A percentile compares a stretch with the other conserved stretches of the same genome.
phyloP scores from a whole-genome alignment of 2,329 filamentous ascomycete genomes.

The Phaeosphaeria sp. region DNA sequence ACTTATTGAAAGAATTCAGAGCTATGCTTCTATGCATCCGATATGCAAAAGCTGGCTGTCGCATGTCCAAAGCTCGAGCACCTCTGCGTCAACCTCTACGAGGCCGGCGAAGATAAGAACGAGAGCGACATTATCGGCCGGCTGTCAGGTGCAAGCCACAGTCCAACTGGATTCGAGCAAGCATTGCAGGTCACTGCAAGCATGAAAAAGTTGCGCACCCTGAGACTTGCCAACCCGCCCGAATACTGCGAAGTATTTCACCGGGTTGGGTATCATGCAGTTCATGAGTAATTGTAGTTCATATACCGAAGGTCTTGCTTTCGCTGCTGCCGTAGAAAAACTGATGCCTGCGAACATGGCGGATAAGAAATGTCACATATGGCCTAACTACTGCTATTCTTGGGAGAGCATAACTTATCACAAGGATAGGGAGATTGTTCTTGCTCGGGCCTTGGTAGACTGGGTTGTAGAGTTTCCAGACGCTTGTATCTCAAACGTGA shows the following conservation, averaged over 20 bases:
- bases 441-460: not conserved
- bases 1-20: not conserved
- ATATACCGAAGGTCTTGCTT: not conserved
- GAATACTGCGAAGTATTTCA: not conserved
- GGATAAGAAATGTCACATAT: slow-evolving; percentile 1
- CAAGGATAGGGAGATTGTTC: not conserved
- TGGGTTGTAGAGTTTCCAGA: slow-evolving; percentile 1
- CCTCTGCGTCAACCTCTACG: slow-evolving; percentile 7
- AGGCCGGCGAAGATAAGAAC: not conserved
- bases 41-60: not conserved
- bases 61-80: slow-evolving; percentile 1
- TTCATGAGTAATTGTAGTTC: not conserved
- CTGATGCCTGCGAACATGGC: not conserved
- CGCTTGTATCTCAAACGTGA: too few species aligned
- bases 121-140: slow-evolving; percentile 4
- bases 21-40: not conserved
- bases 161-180: not conserved
- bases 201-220: not conserved
- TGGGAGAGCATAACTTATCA: not conserved
- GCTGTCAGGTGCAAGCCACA: too few species aligned
- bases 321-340: not conserved
- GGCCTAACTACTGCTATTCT: slow-evolving; percentile 4
- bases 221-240: not conserved
- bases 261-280: not conserved
- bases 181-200: not conserved